A percentile compares a stretch with the other conserved stretches of the same genome.
These are phyloP conservation scores for Boletus sp. DNA, from an alignment of 768 basidiomycete species.

Conservation along the genomic window DNA sequence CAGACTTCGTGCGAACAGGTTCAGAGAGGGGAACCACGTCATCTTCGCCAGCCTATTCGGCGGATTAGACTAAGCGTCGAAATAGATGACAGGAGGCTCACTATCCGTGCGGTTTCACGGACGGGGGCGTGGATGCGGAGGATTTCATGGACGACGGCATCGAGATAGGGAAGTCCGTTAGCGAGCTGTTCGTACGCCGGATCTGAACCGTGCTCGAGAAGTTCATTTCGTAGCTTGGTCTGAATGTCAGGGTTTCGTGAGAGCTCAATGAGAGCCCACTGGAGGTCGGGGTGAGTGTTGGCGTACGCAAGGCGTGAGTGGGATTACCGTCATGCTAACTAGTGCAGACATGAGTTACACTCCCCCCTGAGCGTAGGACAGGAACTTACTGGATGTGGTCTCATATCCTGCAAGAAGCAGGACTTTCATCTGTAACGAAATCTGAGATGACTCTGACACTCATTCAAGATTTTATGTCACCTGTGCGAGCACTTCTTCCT, in stretches of 20 bases:
- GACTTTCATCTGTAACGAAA: too few relatives aligned
- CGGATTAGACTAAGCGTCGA: too few relatives aligned
- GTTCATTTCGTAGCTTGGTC: slow-evolving; percentile 48
- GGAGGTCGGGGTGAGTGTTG: not conserved
- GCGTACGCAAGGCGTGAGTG: too few relatives aligned
- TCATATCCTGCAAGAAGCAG: too few relatives aligned
- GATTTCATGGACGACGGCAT: slow-evolving; percentile 26
- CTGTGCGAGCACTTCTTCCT: too few relatives aligned
- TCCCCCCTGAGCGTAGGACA: too few relatives aligned
- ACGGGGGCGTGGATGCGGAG: slow-evolving; percentile 46
- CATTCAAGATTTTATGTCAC: too few relatives aligned
- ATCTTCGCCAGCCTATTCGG: slow-evolving; percentile 45
- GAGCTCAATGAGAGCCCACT: slow-evolving; percentile 46
- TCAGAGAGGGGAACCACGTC: slow-evolving; percentile 55
- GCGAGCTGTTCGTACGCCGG: slow-evolving; percentile 55
- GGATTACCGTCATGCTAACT: too few relatives aligned
- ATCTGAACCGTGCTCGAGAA: slow-evolving; percentile 43
- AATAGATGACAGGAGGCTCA: not conserved
- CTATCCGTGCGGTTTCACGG: slow-evolving; percentile 14
- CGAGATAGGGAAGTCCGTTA: slow-evolving; percentile 46
- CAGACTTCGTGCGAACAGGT: slow-evolving; percentile 46
- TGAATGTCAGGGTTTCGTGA: slow-evolving; percentile 36
- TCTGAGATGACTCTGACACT: too few relatives aligned
- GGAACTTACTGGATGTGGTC: too few relatives aligned
- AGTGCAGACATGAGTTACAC: too few relatives aligned